Evolutionary conservation across 371 early-diverging fungal genomes (phyloP), one percentile per base, ranked within the genome.

Genomic region (Apophysomyces sp.): DNA sequence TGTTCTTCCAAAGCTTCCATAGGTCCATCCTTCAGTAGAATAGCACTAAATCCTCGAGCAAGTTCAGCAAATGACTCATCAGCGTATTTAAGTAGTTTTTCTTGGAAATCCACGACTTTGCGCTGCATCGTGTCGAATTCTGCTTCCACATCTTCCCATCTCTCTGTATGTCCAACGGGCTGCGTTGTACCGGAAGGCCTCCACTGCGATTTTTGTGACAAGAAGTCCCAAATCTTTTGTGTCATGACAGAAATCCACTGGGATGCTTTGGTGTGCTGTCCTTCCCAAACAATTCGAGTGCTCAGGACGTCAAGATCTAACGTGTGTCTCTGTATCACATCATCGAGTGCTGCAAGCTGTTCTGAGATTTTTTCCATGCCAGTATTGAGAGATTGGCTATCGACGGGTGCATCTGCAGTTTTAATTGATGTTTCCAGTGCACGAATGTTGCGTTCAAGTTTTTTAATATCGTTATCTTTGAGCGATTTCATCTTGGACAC

Each of bases 191-290:
- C 49, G n/a, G 16, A 9, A 9, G 62, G 57, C 28, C 67, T 55
- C 75, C 80, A 80, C 18, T 77, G 77, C 6, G 70, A 73, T 27
- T 68, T 69, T 15, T 68, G 59, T 9, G 60, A 40, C 11, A 73
- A 51, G 58, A 77, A 69, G 0, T 71, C 71, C 75, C 77, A 80
- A 3, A 69, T 53, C 4, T 61, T 65, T 11, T 62, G 66, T 9
- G 62, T 71, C 39, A 60, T 68, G 4, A 37, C 57, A 0, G 72
- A 44, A 4, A 75, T 37, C 61, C 65, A 69, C 9, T 69, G 60
- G 2, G 60, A 57, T 0, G 72, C 58, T 16, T 67, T 60, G 16
- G 53, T 29, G 27, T 67, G 58, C 18, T 67, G 65, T 1, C 44
- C 57, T 52, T 80, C 75, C 80, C 80, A 80, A 16, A 39, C 21